phyloP scores from a whole-genome alignment of 1,284 basidiomycete genomes.

The Bondarzewia mesenterica region DNA sequence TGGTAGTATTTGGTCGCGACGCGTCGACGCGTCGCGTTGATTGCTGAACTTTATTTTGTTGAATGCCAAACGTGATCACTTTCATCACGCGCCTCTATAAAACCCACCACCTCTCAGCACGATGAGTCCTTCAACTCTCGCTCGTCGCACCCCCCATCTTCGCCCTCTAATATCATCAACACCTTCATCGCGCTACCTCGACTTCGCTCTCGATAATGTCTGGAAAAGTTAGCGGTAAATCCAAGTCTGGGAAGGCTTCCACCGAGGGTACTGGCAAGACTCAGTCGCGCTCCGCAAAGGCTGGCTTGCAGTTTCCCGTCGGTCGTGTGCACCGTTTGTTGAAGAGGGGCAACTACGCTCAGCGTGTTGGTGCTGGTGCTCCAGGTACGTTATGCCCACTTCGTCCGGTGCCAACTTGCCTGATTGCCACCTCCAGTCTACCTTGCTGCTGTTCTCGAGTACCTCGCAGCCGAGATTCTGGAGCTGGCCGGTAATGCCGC shows the following conservation, averaged over 20 bases:
- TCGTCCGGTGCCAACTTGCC: conserved; percentile 22
- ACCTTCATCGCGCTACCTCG: not conserved
- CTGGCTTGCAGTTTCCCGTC: conserved; percentile 81
- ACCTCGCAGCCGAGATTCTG: conserved; percentile 70
- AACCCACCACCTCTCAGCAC: conserved; percentile 7
- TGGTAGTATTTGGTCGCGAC: conserved; percentile 14
- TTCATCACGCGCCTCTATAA: conserved; percentile 13
- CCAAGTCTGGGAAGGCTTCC: conserved; percentile 52
- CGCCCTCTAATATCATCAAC: conserved; percentile 2
- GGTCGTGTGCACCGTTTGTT: conserved; percentile 90
- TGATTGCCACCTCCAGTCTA: conserved; percentile 40
- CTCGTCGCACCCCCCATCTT: conserved; percentile 4
- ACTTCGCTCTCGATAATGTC: conserved; percentile 32
- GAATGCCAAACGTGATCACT: conserved; percentile 16
- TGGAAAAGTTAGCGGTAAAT: conserved; percentile 46
- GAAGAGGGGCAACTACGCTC: conserved; percentile 65
- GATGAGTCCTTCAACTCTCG: conserved; percentile 5
- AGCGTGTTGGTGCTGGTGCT: conserved; percentile 55
- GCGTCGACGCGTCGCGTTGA: conserved; percentile 23
- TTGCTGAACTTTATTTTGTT: conserved; percentile 25
- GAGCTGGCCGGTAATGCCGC: conserved; percentile 70
- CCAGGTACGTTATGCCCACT: conserved; percentile 33
- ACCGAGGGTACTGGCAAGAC: conserved; percentile 40
- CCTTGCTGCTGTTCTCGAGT: conserved; percentile 68
- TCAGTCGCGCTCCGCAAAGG: conserved; percentile 76